These are phyloP conservation scores for Gentiana dahurica DNA, from an alignment of 257 asterid genomes.

Conservation along the genomic window DNA sequence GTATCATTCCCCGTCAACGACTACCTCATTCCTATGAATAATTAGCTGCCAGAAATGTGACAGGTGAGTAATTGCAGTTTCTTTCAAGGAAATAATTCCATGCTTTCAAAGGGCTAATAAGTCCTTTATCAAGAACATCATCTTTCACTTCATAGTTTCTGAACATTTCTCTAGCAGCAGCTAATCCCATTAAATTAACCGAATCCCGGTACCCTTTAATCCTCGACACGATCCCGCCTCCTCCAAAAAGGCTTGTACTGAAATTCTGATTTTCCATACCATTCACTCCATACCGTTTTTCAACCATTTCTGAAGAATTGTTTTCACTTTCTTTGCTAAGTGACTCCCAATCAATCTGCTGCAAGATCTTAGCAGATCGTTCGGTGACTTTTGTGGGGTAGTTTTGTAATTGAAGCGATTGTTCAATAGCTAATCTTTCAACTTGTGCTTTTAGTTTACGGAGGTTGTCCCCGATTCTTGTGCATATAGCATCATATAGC, in stretches of 20 bases:
- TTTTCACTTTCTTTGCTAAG: conserved; percentile 39
- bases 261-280: conserved; percentile 14
- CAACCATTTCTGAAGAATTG: conserved; percentile 17
- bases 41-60: too few relatives aligned
- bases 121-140: conserved; percentile 16
- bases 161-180: conserved; percentile 66
- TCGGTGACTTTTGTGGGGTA: conserved; percentile 20
- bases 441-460: conserved; percentile 59
- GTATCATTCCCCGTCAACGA: too few relatives aligned
- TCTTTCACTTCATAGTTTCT: conserved; percentile 16
- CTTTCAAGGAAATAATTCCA: conserved; percentile 29
- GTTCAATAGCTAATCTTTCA: conserved; percentile 41
- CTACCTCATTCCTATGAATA: too few relatives aligned
- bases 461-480: conserved; percentile 54
- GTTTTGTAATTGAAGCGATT: conserved; percentile 26
- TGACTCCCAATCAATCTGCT: conserved; percentile 59
- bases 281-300: conserved; percentile 14
- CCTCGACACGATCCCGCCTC: conserved; percentile 47
- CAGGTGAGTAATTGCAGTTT: too few relatives aligned
- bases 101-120: conserved; percentile 37
- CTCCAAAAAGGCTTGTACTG: conserved; percentile 22
- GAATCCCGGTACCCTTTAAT: conserved; percentile 42
- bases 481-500: conserved; percentile 60
- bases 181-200: conserved; percentile 44
- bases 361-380: conserved; percentile 41